phyloP scores from a whole-genome alignment of 306 rosid genomes.

The Cajanus cajan region DNA sequence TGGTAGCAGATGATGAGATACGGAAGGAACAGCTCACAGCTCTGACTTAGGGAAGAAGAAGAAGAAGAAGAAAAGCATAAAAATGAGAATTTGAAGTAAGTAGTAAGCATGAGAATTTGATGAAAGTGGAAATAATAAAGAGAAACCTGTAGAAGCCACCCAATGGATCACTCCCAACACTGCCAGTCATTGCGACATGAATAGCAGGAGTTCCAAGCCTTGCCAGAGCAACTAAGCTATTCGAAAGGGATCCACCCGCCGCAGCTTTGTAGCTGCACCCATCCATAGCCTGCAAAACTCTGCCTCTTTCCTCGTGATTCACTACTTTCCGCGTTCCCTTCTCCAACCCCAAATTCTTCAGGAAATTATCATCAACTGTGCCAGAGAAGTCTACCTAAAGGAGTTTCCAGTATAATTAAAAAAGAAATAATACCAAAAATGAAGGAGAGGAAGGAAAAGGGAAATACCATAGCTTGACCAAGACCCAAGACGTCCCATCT shows the following conservation, averaged over 20 bases:
- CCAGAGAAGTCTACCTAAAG: constrained; percentile 93
- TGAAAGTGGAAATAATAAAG: constrained; percentile 10
- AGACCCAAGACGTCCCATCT: constrained; percentile 96
- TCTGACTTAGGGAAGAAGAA: no score
- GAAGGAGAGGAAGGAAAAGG: background rate
- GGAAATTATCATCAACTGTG: constrained; percentile 69
- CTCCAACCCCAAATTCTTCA: constrained; percentile 74
- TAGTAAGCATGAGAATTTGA: constrained; percentile 5
- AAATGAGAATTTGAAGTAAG: no score
- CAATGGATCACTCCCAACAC: constrained; percentile 90
- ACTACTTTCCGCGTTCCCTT: constrained; percentile 86
- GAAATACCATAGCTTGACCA: constrained; percentile 94
- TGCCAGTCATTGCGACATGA: constrained; percentile 90
- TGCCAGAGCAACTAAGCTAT: constrained; percentile 89
- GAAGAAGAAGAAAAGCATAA: no score
- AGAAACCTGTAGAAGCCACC: constrained; percentile 89
- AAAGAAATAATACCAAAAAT: no score
- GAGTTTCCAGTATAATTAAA: background rate
- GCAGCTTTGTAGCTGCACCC: constrained; percentile 97
- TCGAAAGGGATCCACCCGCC: constrained; percentile 96
- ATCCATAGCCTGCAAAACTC: constrained; percentile 93
- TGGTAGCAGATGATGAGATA: no score
- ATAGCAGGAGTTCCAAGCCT: constrained; percentile 76
- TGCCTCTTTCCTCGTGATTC: constrained; percentile 93
- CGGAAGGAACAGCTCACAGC: no score